phyloP scores from a whole-genome alignment of 345 rosid species.

The Dipteronia dyeriana region DNA sequence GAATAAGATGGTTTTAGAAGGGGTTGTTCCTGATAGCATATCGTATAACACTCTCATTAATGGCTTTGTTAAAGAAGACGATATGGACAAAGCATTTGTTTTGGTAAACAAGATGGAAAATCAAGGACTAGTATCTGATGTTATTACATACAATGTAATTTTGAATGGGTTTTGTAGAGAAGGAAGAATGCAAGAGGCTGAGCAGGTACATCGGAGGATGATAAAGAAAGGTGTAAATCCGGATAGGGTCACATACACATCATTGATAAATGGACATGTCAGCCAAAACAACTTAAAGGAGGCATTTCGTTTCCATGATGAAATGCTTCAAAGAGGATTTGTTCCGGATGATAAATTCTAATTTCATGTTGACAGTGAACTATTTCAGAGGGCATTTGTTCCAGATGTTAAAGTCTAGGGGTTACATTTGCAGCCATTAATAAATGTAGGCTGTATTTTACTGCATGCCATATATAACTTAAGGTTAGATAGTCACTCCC shows the following conservation, averaged over 20 bases:
- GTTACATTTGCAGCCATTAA: background rate
- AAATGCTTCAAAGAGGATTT: conserved; percentile 81
- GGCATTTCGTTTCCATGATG: conserved; percentile 82
- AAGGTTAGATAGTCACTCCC: conserved; percentile 4
- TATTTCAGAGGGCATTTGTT: conserved; percentile 72
- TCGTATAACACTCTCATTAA: conserved; percentile 67
- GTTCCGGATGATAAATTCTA: conserved; percentile 69
- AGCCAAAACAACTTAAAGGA: conserved; percentile 67
- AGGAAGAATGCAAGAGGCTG: conserved; percentile 80
- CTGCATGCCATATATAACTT: background rate
- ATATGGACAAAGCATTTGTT: conserved; percentile 64
- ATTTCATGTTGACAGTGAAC: conserved; percentile 72
- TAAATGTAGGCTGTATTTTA: background rate
- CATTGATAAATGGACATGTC: conserved; percentile 80
- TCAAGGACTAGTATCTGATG: conserved; percentile 54
- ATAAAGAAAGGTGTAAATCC: conserved; percentile 61
- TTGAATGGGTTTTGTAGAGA: conserved; percentile 71
- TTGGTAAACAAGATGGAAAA: conserved; percentile 68
- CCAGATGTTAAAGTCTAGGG: conserved; percentile 60
- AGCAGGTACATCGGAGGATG: conserved; percentile 61
- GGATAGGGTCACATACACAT: conserved; percentile 63
- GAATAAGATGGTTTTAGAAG: conserved; percentile 56
- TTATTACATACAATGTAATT: conserved; percentile 60
- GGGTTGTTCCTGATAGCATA: conserved; percentile 59
- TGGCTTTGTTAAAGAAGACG: conserved; percentile 67